phyloP scores from a whole-genome alignment of 345 rosid species.

The Punica granatum region DNA sequence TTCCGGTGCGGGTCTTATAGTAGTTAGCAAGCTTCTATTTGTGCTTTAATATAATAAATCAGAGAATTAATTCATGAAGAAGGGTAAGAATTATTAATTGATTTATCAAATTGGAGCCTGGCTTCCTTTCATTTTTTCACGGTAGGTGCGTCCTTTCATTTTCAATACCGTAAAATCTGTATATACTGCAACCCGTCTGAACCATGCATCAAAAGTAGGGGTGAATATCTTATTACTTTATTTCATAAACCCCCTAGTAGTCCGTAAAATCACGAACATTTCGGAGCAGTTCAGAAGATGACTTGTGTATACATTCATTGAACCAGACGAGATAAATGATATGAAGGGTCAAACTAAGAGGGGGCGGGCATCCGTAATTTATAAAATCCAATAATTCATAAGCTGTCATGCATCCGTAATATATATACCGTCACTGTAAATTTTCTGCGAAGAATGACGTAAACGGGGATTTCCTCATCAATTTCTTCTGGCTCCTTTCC shows the following conservation, averaged over 20 bases:
- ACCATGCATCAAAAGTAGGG: slow-evolving; percentile 15
- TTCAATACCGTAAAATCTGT: background rate
- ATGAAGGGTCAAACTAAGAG: too few species aligned
- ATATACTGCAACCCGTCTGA: slow-evolving; percentile 18
- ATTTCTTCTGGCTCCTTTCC: background rate
- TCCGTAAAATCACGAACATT: slow-evolving; percentile 9
- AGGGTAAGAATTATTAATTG: too few species aligned
- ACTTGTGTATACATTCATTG: too few species aligned
- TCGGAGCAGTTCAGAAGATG: background rate
- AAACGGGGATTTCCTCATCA: background rate
- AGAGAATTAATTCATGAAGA: too few species aligned
- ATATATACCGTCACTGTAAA: background rate
- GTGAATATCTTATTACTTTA: background rate
- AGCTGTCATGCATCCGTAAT: too few species aligned
- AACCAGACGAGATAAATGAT: too few species aligned
- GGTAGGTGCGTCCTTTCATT: background rate
- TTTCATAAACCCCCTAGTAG: slow-evolving; percentile 5
- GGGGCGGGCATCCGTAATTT: too few species aligned
- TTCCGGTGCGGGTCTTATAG: background rate
- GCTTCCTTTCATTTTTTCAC: too few species aligned
- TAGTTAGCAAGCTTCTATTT: too few species aligned
- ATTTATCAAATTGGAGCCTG: too few species aligned
- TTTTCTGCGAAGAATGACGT: background rate
- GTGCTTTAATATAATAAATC: too few species aligned
- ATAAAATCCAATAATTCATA: too few species aligned